Evolutionary conservation across 129 eudicot genomes (phyloP).

Genomic region (Lonicera japonica): DNA sequence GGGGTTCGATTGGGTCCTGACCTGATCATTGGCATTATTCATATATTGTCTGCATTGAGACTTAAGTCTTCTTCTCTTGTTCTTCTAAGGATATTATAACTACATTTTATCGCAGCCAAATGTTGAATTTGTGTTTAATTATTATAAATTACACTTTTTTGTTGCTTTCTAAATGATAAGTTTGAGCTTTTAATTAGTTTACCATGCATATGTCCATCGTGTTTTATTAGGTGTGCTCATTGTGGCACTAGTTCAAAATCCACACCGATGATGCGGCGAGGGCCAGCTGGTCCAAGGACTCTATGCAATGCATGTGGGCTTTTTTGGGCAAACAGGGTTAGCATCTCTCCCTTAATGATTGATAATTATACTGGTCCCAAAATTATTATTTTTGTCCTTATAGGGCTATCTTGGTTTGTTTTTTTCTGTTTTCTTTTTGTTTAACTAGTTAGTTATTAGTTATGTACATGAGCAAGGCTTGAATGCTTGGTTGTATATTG

Average conservation of each 20-base stretch:
- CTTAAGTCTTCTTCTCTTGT: neutral
- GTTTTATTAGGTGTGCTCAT: constrained; percentile 39
- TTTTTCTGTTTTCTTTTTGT: neutral
- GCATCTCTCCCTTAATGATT: neutral
- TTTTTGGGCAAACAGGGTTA: constrained; percentile 62
- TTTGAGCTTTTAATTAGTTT: neutral
- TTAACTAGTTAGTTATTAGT: neutral
- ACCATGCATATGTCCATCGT: constrained; percentile 8
- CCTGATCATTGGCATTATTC: no score
- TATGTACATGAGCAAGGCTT: no score
- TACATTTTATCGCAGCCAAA: neutral
- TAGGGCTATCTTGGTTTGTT: constrained; percentile 1
- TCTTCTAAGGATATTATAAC: no score
- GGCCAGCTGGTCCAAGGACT: constrained; percentile 65
- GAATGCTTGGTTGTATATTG: no score
- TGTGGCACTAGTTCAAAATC: constrained; percentile 49
- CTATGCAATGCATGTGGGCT: constrained; percentile 84
- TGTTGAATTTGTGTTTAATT: neutral
- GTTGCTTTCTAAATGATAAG: neutral
- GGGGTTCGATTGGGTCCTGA: no score
- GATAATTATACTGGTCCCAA: neutral
- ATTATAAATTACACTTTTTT: neutral
- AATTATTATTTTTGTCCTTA: neutral
- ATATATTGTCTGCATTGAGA: neutral
- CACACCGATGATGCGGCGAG: constrained; percentile 76